Evolutionary conservation across 768 basidiomycete genomes (phyloP).

Genomic region (Sporobolomyces pararoseus): DNA sequence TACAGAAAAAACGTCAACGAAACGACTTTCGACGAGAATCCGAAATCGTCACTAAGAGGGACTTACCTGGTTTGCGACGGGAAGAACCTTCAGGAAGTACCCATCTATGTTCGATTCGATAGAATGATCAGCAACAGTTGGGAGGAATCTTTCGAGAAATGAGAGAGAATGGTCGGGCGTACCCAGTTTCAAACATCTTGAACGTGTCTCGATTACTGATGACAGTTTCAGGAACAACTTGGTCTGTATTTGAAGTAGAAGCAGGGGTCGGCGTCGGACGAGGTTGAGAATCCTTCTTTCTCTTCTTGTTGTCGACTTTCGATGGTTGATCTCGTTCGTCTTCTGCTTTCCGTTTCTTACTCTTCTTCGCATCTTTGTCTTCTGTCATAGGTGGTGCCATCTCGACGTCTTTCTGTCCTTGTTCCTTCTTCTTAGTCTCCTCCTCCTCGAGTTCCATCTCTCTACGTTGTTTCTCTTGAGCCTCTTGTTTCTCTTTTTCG

Average conservation of each 20-base stretch:
- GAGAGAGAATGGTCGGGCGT: neutral
- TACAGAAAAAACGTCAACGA: neutral
- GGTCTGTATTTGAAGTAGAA: no score
- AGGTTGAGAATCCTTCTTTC: no score
- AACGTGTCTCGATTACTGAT: constrained; percentile 3
- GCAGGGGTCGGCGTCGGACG: no score
- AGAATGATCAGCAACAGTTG: neutral
- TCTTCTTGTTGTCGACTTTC: no score
- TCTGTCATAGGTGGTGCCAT: neutral
- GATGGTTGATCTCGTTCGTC: no score
- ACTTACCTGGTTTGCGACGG: constrained; percentile 4
- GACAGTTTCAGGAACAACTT: no score
- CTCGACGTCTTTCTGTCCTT: neutral
- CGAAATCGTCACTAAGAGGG: neutral
- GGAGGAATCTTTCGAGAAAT: neutral
- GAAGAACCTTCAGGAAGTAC: constrained; percentile 13
- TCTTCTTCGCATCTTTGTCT: neutral
- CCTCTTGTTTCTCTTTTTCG: neutral
- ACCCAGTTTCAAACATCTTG: constrained; percentile 18
- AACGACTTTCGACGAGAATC: no score
- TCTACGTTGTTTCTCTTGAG: neutral
- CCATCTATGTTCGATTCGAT: neutral
- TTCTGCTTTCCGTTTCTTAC: neutral
- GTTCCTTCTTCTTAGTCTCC: neutral
- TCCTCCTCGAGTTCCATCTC: neutral